These are phyloP conservation scores for Kwoniella dejecticola DNA, from an alignment of 768 basidiomycete genomes.

Conservation along the genomic window DNA sequence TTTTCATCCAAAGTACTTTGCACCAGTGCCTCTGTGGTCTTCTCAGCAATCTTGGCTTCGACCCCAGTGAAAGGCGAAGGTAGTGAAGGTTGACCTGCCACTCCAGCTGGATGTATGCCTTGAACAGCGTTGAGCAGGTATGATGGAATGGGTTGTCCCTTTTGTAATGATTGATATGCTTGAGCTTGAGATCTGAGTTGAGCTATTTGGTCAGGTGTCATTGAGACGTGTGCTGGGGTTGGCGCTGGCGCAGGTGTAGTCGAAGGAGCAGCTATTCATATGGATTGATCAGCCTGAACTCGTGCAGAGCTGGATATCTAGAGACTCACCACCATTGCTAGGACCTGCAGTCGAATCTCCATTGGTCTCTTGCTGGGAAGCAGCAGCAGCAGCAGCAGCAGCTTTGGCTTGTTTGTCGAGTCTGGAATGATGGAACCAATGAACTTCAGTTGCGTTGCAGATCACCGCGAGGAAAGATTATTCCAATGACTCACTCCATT, in stretches of 20 bases:
- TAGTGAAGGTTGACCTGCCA: slow-evolving; percentile 28
- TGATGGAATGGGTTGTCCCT: slow-evolving; percentile 51
- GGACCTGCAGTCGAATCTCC: slow-evolving; percentile 19
- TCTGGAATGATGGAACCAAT: not conserved
- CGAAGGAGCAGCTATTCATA: slow-evolving; percentile 7
- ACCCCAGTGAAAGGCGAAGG: slow-evolving; percentile 26
- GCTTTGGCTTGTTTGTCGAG: slow-evolving; percentile 21
- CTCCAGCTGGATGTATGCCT: slow-evolving; percentile 39
- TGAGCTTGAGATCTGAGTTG: slow-evolving; percentile 54
- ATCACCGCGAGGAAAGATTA: not conserved
- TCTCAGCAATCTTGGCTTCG: slow-evolving; percentile 45
- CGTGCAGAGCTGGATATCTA: no score
- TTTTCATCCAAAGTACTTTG: slow-evolving; percentile 24
- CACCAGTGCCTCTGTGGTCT: slow-evolving; percentile 49
- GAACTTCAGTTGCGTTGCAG: not conserved
- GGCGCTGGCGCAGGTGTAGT: slow-evolving; percentile 10
- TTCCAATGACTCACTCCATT: slow-evolving; percentile 32
- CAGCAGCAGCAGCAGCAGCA: slow-evolving; percentile 15
- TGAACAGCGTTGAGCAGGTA: slow-evolving; percentile 51
- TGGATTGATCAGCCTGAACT: no score
- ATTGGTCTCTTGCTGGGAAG: slow-evolving; percentile 13
- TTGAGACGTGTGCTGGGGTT: slow-evolving; percentile 30
- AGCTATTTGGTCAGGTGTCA: slow-evolving; percentile 55
- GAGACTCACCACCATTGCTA: slow-evolving; percentile 18
- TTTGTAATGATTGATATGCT: slow-evolving; percentile 49